Evolutionary conservation across 345 rosid species (phyloP), one percentile per base, ranked within the genome.

Genomic region (sweet orange (Citrus sinensis)): DNA sequence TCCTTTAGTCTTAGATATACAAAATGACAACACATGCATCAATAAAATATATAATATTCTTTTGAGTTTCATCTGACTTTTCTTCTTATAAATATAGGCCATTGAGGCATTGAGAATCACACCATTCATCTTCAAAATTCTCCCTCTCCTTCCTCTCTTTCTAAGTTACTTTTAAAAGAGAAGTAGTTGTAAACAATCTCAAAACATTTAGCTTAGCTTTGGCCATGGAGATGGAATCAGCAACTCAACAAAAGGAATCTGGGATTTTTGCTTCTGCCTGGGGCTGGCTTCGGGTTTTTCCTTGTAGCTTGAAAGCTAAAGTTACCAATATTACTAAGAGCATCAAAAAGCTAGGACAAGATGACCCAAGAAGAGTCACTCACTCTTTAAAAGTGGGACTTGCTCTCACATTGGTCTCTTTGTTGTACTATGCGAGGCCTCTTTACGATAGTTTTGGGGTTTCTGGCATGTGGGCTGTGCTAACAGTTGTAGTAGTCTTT

Each of bases 391-490:
- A 94, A 90, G 90, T 89, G 34, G 98, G 95, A 62, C 73, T 91
- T 74, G 92, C 98, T 27, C 91, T 95, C 78, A 89, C 97, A 61
- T 67, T 91, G 75, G 92, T 93, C 6, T 93, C 98, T 8, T 64
- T 89, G 29, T 55, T 95, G n/a, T 92, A 88, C 87, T 93, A 91
- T 63, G 80, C 76, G 14, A 79, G 90, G 61, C 97, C 97, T 40
- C 90, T 93, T 27, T 95, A 89, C 76, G 82, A 85, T 40, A 82
- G 90, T 62, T 90, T 92, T 42, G 98, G 93, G 9, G 86, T 86
- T 63, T 83, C 92, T 29, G 95, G 94, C 76, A 89, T 93, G 83
- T 95, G 98, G 98, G 98, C 98, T 17, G 88, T 95, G 54, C 80
- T 95, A 39, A 95, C 98, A 7, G 98, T 92, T 3, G 93, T 90